Base-by-base conservation (phyloP, 805 yeast genomes). In the Yarrowia yakushimensis region DNA sequence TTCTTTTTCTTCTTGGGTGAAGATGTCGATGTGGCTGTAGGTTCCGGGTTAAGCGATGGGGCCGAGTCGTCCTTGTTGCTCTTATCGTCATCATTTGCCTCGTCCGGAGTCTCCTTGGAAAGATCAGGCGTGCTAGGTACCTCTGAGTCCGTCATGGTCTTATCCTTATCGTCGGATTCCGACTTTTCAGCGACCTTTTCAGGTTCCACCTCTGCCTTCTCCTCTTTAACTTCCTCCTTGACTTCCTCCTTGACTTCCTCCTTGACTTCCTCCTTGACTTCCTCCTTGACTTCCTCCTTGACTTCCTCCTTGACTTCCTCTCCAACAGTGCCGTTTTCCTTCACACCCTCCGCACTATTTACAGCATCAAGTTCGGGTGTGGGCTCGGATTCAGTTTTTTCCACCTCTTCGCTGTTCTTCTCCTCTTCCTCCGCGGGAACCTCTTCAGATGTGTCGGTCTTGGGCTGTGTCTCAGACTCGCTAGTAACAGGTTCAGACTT, bases 1-100 rank as follows among this genome's bases (percentile, higher is more conserved):
- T 52, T 52, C 43, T 52, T 52, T 11, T 52, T 52, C 43, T 52
- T 52, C 33, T 52, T 52, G 22, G 59, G 37, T 11, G 59, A 52
- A n/a, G 59, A n/a, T 1, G 17, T 48, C 15, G 55, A 31, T 15
- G 55, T 30, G 15, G 55, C 39, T 48, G 22, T 48, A 31, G 55
- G 39, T 22, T 48, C 55, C 13, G 39, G 39, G 4, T 45, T 12
- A 7, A 28, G 36, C 4, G 52, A 18, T 13, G 52, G 36, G 52
- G 52, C 52, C 18, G 52, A 30, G 27, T 45, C 52, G 8, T 48
- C 55, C 39, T 48, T 28, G 52, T 30, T 36, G n/a, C 22, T 36
- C 25, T 45, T 20, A 30, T 15, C 54, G 7, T 15, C 22, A 11
- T 17, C 52, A 17, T 22, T 36, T 5, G 43, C 22, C 34, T 25